Conservation (phyloP, 306 rosid species). For the peach (Prunus persica) region Prunus_persica_NCBIv2 NC_034010.1:18449501-18450000, state of each 20-base stretch:
- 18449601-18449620: background rate
- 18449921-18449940: background rate
- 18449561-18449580: accelerated
- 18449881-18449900: background rate
- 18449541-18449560: background rate
- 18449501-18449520: background rate
- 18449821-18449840: background rate
- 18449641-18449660: background rate
- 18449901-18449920: conserved; percentile 4
- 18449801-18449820: background rate
- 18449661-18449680: background rate
- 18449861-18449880: background rate
- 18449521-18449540: background rate
- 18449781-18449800: background rate
- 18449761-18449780: background rate
- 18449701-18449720: background rate
- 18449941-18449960: background rate
- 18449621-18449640: background rate
- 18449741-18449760: no score
- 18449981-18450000: conserved; percentile 4
- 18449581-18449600: background rate
- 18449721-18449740: no score
- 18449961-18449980: conserved; percentile 5
- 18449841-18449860: background rate
- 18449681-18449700: background rate